Conservation (phyloP, 495 filamentous ascomycete species). For the Aspergillus conjunctus region DNA sequence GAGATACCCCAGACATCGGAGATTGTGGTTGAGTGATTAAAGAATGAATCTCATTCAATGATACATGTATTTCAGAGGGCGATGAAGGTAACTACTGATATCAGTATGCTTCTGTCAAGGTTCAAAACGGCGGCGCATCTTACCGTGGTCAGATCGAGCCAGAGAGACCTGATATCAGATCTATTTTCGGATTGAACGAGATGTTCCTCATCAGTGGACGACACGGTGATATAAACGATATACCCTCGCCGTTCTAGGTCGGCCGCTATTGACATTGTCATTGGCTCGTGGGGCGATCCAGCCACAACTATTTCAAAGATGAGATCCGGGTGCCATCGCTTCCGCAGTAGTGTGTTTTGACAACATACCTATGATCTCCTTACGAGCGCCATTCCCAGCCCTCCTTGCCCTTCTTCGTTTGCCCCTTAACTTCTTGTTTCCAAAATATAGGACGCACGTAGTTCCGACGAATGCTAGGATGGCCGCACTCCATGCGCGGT, state of each 20-base stretch:
- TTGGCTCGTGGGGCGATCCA: conserved; percentile 76
- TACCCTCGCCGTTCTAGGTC: conserved; percentile 92
- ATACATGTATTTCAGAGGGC: conserved; percentile 54
- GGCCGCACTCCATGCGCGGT: conserved; percentile 71
- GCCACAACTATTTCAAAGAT: conserved; percentile 62
- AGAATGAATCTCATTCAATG: conserved; percentile 54
- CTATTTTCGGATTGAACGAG: conserved; percentile 72
- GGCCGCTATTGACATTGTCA: conserved; percentile 75
- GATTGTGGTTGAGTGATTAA: conserved; percentile 72
- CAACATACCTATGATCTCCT: conserved; percentile 74
- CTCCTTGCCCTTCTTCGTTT: conserved; percentile 74
- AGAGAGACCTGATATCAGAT: conserved; percentile 77
- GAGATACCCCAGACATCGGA: conserved; percentile 69
- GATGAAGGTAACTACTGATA: conserved; percentile 53
- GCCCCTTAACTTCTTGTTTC: conserved; percentile 57
- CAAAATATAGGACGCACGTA: conserved; percentile 64
- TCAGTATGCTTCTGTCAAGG: conserved; percentile 16
- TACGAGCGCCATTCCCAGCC: conserved; percentile 78
- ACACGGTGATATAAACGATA: conserved; percentile 87
- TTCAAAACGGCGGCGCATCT: conserved; percentile 4
- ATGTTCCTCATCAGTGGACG: conserved; percentile 77
- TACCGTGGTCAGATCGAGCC: conserved; percentile 72
- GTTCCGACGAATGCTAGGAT: conserved; percentile 69
- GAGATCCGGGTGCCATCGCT: conserved; percentile 14
- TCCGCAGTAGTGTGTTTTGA: background rate